Evolutionary conservation across 768 basidiomycete genomes (phyloP), one percentile per base, ranked within the genome.

Genomic region (Rhodosporidiobolus odoratus): DNA sequence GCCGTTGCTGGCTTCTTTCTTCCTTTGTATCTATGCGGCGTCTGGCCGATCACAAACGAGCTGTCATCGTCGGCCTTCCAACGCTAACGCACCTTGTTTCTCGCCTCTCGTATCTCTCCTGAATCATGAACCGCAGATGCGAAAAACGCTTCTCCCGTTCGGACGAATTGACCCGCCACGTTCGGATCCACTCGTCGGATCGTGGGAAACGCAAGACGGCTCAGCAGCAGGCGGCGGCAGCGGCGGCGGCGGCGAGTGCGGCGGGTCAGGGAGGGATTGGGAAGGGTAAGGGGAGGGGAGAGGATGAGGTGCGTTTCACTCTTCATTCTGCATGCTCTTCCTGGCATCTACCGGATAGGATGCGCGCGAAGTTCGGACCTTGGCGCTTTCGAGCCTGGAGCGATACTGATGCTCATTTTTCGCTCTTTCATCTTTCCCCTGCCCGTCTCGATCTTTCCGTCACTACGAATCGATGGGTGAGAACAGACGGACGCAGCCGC

Each of bases 131-230:
- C 4, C 4, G 34, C 69, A 74, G 73, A n/a, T 99, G 95, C 84
- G 94, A 96, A 81, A 99, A 98, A 80, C 89, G 93, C 9, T 99
- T 99, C 80, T 93, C 91, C 25, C 88, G 95, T 68, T 92, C 91
- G n/a, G 95, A 99, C 83, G 95, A 99, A 81, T 86, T 99, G 73
- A 99, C 95, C 37, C 86, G 95, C 66, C 95, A 99, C 78, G 89
- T 90, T 0, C 86, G 72, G 85, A 85, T 63, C 83, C 84, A 1
- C 78, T 83, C 61, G 89, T 34, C 85, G 85, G 0, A 81, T 82
- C 43, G 73, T 82, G 17, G 76, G 47, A 0, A 32, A 34, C 15
- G 21, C 25, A 21, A 41, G 25, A 34, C 48, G 48, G 54, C 32
- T 9, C 62, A 52, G 65, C 74, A 69, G 58, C 72, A 73, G 65